Evolutionary conservation across 495 filamentous ascomycete genomes (phyloP).

Genomic region (Hyphodiscus hymeniophilus): DNA sequence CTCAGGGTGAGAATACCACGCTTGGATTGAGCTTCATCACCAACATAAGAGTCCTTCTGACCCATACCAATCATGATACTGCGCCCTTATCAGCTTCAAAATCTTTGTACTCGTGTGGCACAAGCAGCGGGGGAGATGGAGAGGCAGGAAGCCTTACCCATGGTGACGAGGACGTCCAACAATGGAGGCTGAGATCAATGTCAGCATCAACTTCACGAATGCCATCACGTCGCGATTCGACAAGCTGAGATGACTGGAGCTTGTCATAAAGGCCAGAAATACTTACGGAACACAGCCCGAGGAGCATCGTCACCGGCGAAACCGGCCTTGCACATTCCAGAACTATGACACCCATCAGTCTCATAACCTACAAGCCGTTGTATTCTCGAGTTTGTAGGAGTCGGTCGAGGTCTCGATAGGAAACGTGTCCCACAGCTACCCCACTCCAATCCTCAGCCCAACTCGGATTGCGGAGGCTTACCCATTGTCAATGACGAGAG

Average conservation of each 20-base stretch:
- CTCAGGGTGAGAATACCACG: slow-evolving; percentile 99
- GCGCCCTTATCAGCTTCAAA: slow-evolving; percentile 19
- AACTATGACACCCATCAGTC: slow-evolving; percentile 61
- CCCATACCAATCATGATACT: slow-evolving; percentile 99
- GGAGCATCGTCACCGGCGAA: slow-evolving; percentile 99
- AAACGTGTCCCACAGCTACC: slow-evolving; percentile 14
- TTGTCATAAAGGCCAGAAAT: slow-evolving; percentile 14
- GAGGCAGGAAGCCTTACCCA: slow-evolving; percentile 61
- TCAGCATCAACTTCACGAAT: slow-evolving; percentile 6
- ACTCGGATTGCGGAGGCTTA: slow-evolving; percentile 44
- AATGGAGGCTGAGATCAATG: slow-evolving; percentile 70
- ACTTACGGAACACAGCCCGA: slow-evolving; percentile 99
- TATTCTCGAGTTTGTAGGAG: not conserved
- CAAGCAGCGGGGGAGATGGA: slow-evolving; percentile 8
- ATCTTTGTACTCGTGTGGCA: slow-evolving; percentile 7
- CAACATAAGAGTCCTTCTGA: slow-evolving; percentile 99
- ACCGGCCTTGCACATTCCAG: slow-evolving; percentile 99
- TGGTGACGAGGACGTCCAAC: slow-evolving; percentile 99
- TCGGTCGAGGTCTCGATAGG: slow-evolving; percentile 2
- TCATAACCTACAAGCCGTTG: not conserved
- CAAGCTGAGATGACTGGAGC: not conserved
- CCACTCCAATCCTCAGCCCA: slow-evolving; percentile 21
- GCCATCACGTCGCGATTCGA: not conserved
- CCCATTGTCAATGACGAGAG: slow-evolving; percentile 99
- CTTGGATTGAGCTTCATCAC: slow-evolving; percentile 98